Percentiles rank a stretch among this genome's conserved stretches.
phyloP scores from a whole-genome alignment of 441 rosid genomes.

The Croton setiger region DNA sequence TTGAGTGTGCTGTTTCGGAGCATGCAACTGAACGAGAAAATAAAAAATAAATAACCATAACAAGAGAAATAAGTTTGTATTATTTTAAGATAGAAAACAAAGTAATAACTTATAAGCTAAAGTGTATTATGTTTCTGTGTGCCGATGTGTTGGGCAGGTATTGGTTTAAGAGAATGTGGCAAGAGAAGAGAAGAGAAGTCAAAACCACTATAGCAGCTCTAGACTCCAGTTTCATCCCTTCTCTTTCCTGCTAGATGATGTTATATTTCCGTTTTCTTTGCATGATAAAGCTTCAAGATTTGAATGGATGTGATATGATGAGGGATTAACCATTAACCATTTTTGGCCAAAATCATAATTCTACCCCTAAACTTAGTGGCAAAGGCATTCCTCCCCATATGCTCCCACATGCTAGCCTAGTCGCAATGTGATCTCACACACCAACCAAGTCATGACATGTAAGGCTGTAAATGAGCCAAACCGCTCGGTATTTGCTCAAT shows the following conservation, averaged over 20 bases:
- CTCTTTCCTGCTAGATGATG: neutral
- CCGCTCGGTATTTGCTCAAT: too few relatives aligned
- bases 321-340: too few relatives aligned
- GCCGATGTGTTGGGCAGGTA: slow-evolving; percentile 20
- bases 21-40: slow-evolving; percentile 23
- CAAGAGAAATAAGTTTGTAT: neutral
- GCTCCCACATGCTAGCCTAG: too few relatives aligned
- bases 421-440: too few relatives aligned
- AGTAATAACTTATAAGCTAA: neutral
- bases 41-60: neutral
- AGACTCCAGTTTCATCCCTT: too few relatives aligned
- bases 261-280: neutral
- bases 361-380: too few relatives aligned
- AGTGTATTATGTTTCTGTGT: slow-evolving; percentile 4
- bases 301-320: too few relatives aligned
- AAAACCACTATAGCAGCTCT: neutral
- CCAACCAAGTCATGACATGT: too few relatives aligned
- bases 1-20: slow-evolving; percentile 17
- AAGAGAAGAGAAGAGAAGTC: neutral
- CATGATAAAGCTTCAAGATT: too few relatives aligned
- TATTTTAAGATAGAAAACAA: neutral
- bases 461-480: too few relatives aligned
- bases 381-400: too few relatives aligned
- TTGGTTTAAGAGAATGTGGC: slow-evolving; percentile 28
- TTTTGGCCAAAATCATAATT: too few relatives aligned